Base-by-base conservation (phyloP, 176 grass and related monocot genomes). In the Tillandsia fasciculata region DNA sequence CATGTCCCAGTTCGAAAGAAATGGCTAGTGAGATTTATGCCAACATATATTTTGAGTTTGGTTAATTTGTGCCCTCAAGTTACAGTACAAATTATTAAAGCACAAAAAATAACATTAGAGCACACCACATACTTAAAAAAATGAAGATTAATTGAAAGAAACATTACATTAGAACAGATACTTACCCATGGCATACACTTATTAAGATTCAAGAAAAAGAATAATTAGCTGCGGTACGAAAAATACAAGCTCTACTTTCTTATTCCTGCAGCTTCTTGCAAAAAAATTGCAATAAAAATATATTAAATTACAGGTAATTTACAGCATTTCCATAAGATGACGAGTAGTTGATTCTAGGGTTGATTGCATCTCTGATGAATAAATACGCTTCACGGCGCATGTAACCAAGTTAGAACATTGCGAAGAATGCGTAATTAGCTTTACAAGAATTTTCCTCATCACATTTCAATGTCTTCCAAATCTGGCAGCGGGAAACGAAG, bases 391-490 rank as follows among this genome's bases (percentile, higher is more conserved):
- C 17, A 10, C 15, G 20, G 4, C 20, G 56, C n/a, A 59, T 20
- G n/a, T 59, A 59, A 59, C 54, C 14, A 59, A 18, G 56, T 59
- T 56, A 66, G 23, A 52, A 24, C 33, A 17, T 10, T 12, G 10
- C 12, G 9, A 17, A 67, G 59, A 13, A 76, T 13, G 22, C 48
- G 48, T 49, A 71, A 67, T n/a, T 14, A 66, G 15, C 63, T 63
- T 24, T 8, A 0, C 56, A 64, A 64, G 29, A 50, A 20, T 66
- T 68, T 48, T 51, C 69, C 42, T 63, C 2, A 53, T 90, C 90
- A 90, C 87, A 93, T 90, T 69, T 99, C 94, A 2, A 99, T 84
- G 83, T 99, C 94, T 49, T 93, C 87, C 33, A 99, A 83, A 29
- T 99, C 75, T 65, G 90, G 87, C 61, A 99, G 78, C 11, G 94